Evolutionary conservation across 495 filamentous ascomycete species (phyloP), one percentile per base, ranked within the genome.

Genomic region (Penicillium coffeae): DNA sequence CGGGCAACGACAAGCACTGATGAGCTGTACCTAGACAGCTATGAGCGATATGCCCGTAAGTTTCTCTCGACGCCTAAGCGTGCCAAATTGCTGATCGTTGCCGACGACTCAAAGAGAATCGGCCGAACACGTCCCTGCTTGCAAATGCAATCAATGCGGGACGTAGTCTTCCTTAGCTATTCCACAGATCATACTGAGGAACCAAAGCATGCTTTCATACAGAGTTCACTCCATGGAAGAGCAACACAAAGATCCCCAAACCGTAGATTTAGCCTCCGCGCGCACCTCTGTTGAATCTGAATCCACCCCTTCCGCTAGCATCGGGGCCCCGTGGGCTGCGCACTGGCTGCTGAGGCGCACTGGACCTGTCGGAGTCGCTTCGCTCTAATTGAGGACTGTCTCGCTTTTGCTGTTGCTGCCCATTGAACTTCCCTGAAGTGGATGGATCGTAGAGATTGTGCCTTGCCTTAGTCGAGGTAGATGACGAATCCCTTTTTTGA

Each of bases 291-390:
- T 65, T 65, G 47, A 82, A 81, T 53, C 80, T 83, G 60, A 88
- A 89, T 1, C 88, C 88, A 36, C 84, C 85, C 63, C 83, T 78
- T 46, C 86, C 88, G 59, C 78, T 88, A 20, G 73, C 73, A 64
- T 94, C 88, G 8, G 90, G 90, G 2, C 86, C 87, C 50, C 81
- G 76, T 16, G 90, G 90, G 56, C 69, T 68, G 25, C 90, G 82
- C 46, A 86, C 80, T 14, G 78, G 79, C 36, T 78, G 74, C 70
- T 76, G 64, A 68, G 70, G 66, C 67, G 69, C 52, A 68, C 61
- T 55, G 66, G 65, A 65, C 67, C 42, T 72, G 59, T 59, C 76
- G 50, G 45, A 72, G 61, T 48, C 69, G 57, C 9, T 65, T 40
- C 53, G 73, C 53, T 49, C 69, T 42, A 41, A 70, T 20, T 53